Evolutionary conservation across 2,329 filamentous ascomycete genomes (phyloP), one percentile per base, ranked within the genome.

Genomic region (Phaeosphaeriaceae sp.): DNA sequence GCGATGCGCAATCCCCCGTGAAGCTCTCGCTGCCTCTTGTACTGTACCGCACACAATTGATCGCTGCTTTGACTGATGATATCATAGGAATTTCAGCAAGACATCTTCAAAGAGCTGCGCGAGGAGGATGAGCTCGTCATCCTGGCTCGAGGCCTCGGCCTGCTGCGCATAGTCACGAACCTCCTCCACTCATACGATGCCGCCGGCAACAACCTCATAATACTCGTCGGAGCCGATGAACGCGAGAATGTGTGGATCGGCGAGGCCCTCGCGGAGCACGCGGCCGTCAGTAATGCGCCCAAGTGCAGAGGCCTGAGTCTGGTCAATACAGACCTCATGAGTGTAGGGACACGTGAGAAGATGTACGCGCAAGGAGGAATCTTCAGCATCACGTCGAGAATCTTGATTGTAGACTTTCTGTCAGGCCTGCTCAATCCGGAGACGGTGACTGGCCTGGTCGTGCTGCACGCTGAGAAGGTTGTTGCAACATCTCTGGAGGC

Each of bases 191-290:
- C 93, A 20, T 97, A 97, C 80, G 95, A 99, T 84, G 93, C 93
- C 1, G 92, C 92, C 3, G 95, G 95, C 15, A 96, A 95, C 79
- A 98, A 96, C 73, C 82, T 99, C 54, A 89, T 99, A 49, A 83
- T 99, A 46, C 81, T 99, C 20, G 88, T 98, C 44, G 93, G 93
- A 10, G 93, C 95, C 36, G 91, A 95, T 59, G 93, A 97, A 33
- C 88, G 91, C 58, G 95, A 99, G 74, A 97, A 97, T 86, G 89
- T 90, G 55, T 98, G 94, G 93, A 93, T 99, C 59, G 95, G 95
- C 66, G 95, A 98, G 81, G 92, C 93, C 27, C 82, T 99, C 73
- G 95, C 95, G 22, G 95, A 99, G 80, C 93, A 98, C 81, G 93
- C 93, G 74, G 93, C 92, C 62, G 88, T 97, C 75, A 97, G 92